phyloP scores from a whole-genome alignment of 768 basidiomycete genomes.

The Auriscalpium microsporum region DNA sequence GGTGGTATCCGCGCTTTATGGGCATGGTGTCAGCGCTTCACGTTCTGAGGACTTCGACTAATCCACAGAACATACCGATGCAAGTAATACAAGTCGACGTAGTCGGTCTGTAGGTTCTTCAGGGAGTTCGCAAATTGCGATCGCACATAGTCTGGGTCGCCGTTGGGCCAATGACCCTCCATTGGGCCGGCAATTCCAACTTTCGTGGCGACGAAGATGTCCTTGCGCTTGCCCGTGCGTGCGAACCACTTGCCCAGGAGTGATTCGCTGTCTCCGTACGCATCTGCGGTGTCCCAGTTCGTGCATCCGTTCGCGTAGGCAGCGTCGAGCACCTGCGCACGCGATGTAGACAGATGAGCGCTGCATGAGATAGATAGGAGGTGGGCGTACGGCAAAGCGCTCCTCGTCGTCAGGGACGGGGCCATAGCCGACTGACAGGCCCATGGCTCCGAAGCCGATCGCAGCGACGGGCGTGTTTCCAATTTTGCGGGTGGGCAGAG shows the following conservation, averaged over 20 bases:
- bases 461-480: slow-evolving; percentile 35
- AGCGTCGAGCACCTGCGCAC: slow-evolving; percentile 31
- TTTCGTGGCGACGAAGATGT: slow-evolving; percentile 59
- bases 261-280: slow-evolving; percentile 35
- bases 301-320: slow-evolving; percentile 31
- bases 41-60: no score
- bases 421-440: slow-evolving; percentile 40
- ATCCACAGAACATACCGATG: slow-evolving; percentile 30
- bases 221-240: slow-evolving; percentile 38
- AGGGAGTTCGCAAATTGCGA: slow-evolving; percentile 32
- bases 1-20: slow-evolving; percentile 14
- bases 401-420: slow-evolving; percentile 40
- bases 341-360: slow-evolving; percentile 15
- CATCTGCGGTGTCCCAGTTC: slow-evolving; percentile 37
- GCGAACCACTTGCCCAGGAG: slow-evolving; percentile 42
- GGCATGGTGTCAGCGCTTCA: no score
- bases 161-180: neutral
- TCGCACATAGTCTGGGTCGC: slow-evolving; percentile 30
- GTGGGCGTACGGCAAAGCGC: slow-evolving; percentile 39
- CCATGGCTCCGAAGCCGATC: slow-evolving; percentile 55
- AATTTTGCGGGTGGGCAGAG: slow-evolving; percentile 32
- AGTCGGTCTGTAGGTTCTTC: slow-evolving; percentile 25
- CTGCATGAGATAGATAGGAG: neutral
- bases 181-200: slow-evolving; percentile 28
- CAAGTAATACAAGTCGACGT: slow-evolving; percentile 32